Evolutionary conservation across 2,329 filamentous ascomycete genomes (phyloP).

Genomic region (Pseudogymnoascus sp.): DNA sequence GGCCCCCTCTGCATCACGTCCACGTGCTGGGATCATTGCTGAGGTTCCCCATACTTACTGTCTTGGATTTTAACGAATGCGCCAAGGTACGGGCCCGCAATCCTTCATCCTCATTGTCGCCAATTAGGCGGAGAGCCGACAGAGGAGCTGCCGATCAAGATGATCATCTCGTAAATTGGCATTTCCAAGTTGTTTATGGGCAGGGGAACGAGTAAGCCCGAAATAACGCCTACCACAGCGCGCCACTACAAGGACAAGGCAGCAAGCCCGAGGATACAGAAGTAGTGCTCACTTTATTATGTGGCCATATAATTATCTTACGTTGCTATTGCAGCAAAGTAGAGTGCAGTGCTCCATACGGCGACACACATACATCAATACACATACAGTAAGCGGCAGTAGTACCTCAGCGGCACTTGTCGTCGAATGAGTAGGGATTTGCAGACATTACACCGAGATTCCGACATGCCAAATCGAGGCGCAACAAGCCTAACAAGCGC

Average conservation of each 20-base stretch:
- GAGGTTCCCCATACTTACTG: background rate
- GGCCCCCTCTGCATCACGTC: background rate
- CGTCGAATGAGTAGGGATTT: background rate
- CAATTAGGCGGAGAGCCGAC: background rate
- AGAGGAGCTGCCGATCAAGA: background rate
- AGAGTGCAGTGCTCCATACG: background rate
- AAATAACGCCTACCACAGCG: background rate
- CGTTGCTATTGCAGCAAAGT: background rate
- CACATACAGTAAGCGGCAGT: background rate
- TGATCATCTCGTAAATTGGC: slow-evolving; percentile 3
- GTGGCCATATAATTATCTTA: background rate
- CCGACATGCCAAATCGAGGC: background rate
- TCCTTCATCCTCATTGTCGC: background rate
- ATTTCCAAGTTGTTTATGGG: background rate
- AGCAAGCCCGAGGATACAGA: background rate
- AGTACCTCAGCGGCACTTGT: background rate
- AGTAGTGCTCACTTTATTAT: background rate
- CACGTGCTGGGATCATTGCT: background rate
- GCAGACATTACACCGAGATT: background rate
- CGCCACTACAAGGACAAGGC: background rate
- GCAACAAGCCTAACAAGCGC: background rate
- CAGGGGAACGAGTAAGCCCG: background rate
- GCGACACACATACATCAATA: background rate
- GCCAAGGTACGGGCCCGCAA: background rate
- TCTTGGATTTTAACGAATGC: background rate